These are phyloP conservation scores for Calocera cornea DNA, from an alignment of 768 basidiomycete genomes.

Conservation along the genomic window DNA sequence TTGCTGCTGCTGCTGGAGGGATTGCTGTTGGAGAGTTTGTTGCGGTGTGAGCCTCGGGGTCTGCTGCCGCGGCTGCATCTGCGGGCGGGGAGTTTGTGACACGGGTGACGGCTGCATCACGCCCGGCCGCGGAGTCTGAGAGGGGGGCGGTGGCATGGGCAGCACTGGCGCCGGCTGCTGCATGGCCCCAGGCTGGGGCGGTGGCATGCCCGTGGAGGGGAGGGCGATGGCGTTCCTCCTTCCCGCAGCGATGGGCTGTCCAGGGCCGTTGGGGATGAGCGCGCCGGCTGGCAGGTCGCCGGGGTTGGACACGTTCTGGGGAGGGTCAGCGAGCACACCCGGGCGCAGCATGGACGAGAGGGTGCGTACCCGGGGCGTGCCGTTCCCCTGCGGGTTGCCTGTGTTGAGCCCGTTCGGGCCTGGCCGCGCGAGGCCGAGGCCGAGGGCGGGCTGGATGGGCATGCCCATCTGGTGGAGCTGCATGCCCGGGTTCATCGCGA, in stretches of 20 bases:
- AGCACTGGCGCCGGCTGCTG: constrained; percentile 5
- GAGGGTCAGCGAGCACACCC: not conserved
- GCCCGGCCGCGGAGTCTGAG: not conserved
- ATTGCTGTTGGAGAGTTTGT: constrained; percentile 6
- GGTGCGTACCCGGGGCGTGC: not conserved
- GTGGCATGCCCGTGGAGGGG: not conserved
- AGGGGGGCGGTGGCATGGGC: not conserved
- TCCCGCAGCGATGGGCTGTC: not conserved
- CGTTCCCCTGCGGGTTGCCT: not conserved
- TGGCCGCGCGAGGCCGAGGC: not conserved
- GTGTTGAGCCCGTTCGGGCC: not conserved
- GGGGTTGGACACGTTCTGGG: not conserved
- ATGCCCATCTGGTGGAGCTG: not conserved
- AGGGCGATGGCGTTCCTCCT: not conserved
- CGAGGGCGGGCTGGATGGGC: not conserved
- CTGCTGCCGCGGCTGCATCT: not conserved
- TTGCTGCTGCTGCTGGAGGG: constrained; percentile 39
- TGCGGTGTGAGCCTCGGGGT: not conserved
- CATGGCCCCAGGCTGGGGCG: not conserved
- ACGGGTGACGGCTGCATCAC: not conserved
- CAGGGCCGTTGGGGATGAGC: not conserved
- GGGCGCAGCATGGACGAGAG: not conserved
- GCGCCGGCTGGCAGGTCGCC: not conserved
- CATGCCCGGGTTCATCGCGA: not conserved
- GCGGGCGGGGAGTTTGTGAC: not conserved